Evolutionary conservation across 75 land plant species (phyloP).

Genomic region (Pinus albicaulis): DNA sequence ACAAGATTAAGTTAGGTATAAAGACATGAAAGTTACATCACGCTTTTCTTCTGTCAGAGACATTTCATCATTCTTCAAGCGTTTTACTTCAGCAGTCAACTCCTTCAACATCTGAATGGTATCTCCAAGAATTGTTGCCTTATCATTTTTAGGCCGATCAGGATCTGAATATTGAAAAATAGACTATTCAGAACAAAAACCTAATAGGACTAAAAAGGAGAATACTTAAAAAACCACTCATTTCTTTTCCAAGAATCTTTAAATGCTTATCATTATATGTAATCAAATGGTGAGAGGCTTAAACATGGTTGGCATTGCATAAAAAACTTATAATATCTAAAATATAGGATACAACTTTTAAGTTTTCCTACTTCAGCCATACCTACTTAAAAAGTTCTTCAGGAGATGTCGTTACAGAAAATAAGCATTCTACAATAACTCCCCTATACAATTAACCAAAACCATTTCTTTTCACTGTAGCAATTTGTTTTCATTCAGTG

Average conservation of each 20-base stretch:
- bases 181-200: background rate
- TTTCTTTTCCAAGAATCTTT: background rate
- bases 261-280: background rate
- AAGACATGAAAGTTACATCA: conserved; percentile 50
- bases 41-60: conserved; percentile 84
- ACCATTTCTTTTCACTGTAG: background rate
- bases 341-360: background rate
- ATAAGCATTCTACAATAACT: background rate
- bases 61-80: conserved; percentile 73
- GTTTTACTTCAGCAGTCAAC: conserved; percentile 81
- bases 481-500: background rate
- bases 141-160: conserved; percentile 95
- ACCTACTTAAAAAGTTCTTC: background rate
- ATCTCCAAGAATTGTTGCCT: conserved; percentile 90
- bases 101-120: conserved; percentile 91
- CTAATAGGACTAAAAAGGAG: background rate
- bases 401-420: background rate
- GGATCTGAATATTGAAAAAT: conserved; percentile 63
- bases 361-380: background rate
- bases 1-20: background rate
- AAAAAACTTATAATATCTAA: background rate
- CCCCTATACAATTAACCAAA: background rate
- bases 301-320: background rate
- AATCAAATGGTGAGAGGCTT: background rate
- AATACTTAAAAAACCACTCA: background rate